Evolutionary conservation across 2,329 filamentous ascomycete genomes (phyloP).

Genomic region (Stagonosporopsis chrysanthemi): DNA sequence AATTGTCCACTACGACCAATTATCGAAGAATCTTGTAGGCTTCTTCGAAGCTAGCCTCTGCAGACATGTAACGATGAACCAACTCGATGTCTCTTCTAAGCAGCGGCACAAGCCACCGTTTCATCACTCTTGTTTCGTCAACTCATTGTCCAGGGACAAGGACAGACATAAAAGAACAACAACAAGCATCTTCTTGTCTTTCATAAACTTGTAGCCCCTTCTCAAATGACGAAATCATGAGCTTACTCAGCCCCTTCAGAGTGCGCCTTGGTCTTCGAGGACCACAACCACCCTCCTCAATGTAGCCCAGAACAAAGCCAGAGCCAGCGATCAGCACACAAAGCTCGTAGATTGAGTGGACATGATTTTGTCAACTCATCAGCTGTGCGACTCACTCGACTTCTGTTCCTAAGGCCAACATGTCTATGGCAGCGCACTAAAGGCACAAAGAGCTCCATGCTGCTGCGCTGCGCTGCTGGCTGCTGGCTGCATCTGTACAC

Average conservation of each 20-base stretch:
- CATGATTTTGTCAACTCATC: not conserved
- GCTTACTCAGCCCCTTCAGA: too few species aligned
- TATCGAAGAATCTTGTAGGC: too few species aligned
- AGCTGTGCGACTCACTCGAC: not conserved
- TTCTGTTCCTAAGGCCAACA: not conserved
- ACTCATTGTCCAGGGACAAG: not conserved
- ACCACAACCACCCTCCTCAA: too few species aligned
- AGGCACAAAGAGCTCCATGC: not conserved
- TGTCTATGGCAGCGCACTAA: not conserved
- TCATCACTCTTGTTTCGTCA: not conserved
- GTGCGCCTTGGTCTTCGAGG: too few species aligned
- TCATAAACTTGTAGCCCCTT: not conserved
- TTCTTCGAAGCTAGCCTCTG: too few species aligned
- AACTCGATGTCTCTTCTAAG: too few species aligned
- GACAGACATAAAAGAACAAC: not conserved
- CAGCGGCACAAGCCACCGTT: not conserved
- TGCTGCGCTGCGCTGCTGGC: not conserved
- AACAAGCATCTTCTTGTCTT: not conserved
- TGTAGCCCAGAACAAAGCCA: too few species aligned
- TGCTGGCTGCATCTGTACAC: not conserved
- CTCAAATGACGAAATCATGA: too few species aligned
- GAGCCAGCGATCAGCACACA: too few species aligned
- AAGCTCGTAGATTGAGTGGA: not conserved
- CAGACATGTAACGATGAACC: too few species aligned
- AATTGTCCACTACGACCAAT: too few species aligned